Percentiles rank a stretch among this genome's conserved stretches.
These are phyloP conservation scores for Cucumis melo DNA, from an alignment of 306 rosid species.

Conservation along the genomic window DNA sequence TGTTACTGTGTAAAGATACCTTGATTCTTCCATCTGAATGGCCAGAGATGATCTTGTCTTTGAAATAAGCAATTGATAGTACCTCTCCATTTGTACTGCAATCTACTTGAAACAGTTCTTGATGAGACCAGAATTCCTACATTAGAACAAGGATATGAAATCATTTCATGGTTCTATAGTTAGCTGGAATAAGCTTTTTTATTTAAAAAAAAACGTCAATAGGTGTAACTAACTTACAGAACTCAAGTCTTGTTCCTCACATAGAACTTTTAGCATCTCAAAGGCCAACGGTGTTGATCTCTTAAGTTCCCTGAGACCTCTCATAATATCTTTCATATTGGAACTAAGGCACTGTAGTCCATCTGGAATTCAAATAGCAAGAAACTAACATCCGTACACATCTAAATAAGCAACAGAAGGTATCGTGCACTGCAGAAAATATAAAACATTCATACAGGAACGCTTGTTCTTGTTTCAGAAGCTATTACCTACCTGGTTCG, in stretches of 20 bases:
- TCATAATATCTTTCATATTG: conserved; percentile 43
- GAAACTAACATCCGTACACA: not conserved
- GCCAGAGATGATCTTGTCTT: conserved; percentile 60
- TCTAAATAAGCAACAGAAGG: not conserved
- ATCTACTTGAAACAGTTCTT: conserved; percentile 58
- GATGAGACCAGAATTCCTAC: conserved; percentile 75
- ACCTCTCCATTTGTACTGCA: conserved; percentile 86
- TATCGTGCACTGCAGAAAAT: not conserved
- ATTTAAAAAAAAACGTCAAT: not conserved
- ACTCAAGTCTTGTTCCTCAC: conserved; percentile 48
- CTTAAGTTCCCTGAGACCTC: conserved; percentile 70
- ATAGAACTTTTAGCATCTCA: conserved; percentile 51
- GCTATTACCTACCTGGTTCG: conserved; percentile 44
- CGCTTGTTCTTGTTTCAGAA: not conserved
- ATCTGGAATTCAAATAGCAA: conserved; percentile 43
- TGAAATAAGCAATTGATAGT: conserved; percentile 42
- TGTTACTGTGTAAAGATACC: conserved; percentile 26
- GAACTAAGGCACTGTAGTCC: conserved; percentile 45
- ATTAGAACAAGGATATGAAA: conserved; percentile 10
- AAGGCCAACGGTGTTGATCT: conserved; percentile 60
- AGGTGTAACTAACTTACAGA: conserved; percentile 36
- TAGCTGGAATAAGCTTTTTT: not conserved
- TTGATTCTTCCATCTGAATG: conserved; percentile 91
- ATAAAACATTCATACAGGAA: not conserved
- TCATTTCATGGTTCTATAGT: not conserved